These are phyloP conservation scores for Candida dubliniensis DNA, from an alignment of 1,139 yeast species.

Conservation along the genomic window DNA sequence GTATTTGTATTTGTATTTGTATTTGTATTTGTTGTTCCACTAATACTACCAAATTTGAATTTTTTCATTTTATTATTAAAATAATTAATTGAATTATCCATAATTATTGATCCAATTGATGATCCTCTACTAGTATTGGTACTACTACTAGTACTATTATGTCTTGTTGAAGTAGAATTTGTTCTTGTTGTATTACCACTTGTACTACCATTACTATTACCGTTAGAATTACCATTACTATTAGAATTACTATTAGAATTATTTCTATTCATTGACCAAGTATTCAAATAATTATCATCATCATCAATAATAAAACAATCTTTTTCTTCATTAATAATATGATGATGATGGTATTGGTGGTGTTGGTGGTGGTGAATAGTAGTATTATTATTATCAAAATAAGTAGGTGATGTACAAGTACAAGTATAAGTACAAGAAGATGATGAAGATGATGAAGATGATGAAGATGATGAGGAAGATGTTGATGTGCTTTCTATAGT, in stretches of 20 bases:
- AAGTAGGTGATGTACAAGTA: slow-evolving; percentile 2
- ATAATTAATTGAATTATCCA: slow-evolving; percentile 12
- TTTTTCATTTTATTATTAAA: slow-evolving; percentile 13
- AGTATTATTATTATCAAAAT: too few relatives aligned
- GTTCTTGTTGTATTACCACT: slow-evolving; percentile 12
- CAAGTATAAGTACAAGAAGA: too few relatives aligned
- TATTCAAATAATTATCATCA: not conserved
- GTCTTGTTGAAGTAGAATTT: not conserved
- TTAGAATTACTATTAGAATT: too few relatives aligned
- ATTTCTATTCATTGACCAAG: too few relatives aligned
- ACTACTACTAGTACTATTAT: slow-evolving; percentile 6
- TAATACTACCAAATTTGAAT: slow-evolving; percentile 8
- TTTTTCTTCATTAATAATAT: slow-evolving; percentile 3
- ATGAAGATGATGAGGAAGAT: not conserved
- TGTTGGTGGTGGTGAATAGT: slow-evolving; percentile 4
- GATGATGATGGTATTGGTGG: not conserved
- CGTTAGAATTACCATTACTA: too few relatives aligned
- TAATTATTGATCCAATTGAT: slow-evolving; percentile 9
- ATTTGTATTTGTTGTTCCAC: too few relatives aligned
- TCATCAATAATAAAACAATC: not conserved
- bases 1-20: too few relatives aligned
- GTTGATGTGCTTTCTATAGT: slow-evolving; percentile 4
- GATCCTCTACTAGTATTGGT: slow-evolving; percentile 11
- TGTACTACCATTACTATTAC: slow-evolving; percentile 1
- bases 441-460: slow-evolving; percentile 5